Evolutionary conservation across 1,139 yeast species (phyloP).

Genomic region (Eremothecium cymbalariae): DNA sequence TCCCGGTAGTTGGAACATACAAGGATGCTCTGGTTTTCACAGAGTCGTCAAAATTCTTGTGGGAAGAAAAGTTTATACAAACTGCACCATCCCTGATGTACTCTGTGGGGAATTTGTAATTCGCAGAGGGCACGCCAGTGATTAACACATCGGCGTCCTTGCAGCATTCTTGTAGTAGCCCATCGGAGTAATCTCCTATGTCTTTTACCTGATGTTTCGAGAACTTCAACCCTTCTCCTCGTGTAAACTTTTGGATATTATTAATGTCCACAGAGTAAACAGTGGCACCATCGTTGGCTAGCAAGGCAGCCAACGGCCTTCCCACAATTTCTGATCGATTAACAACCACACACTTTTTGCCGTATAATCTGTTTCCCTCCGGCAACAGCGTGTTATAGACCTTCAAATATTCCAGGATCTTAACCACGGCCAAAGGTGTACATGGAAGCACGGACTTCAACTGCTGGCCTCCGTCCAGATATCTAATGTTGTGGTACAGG

Average conservation of each 20-base stretch:
- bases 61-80: constrained; percentile 82
- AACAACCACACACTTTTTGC: constrained; percentile 82
- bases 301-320: constrained; percentile 87
- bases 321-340: constrained; percentile 96
- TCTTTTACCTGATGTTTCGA: constrained; percentile 80
- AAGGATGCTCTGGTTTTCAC: constrained; percentile 81
- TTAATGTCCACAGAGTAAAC: constrained; percentile 87
- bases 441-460: constrained; percentile 90
- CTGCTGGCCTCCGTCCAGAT: constrained; percentile 56
- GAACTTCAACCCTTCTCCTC: constrained; percentile 84
- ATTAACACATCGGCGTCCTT: constrained; percentile 80
- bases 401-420: constrained; percentile 82
- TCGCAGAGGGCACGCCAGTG: constrained; percentile 85
- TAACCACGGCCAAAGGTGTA: constrained; percentile 91
- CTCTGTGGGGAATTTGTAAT: constrained; percentile 79
- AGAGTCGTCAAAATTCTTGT: constrained; percentile 72
- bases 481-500: constrained; percentile 86
- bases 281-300: constrained; percentile 96
- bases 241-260: constrained; percentile 81
- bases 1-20: constrained; percentile 92
- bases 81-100: constrained; percentile 79
- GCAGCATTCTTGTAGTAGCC: constrained; percentile 54
- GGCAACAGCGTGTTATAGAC: constrained; percentile 74
- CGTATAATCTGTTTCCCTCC: constrained; percentile 86
- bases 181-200: constrained; percentile 39